Percentiles rank a stretch among this genome's conserved stretches.
Evolutionary conservation across 345 rosid species (phyloP).

Genomic region (Diplotaxis tenuifolia): DNA sequence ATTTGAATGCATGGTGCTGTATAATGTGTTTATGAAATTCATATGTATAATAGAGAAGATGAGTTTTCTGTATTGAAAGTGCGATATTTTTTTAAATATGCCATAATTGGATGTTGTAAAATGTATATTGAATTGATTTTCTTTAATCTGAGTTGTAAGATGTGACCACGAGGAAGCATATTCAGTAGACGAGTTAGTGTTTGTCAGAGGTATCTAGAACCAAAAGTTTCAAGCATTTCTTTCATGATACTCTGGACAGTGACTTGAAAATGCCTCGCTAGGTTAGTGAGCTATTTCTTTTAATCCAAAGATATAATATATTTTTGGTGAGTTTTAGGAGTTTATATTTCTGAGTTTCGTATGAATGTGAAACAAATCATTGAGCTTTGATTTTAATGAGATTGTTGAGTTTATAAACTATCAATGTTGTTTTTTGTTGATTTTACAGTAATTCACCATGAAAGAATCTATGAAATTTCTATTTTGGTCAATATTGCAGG

Average conservation of each 20-base stretch:
- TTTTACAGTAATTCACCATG: no score
- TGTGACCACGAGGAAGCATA: slow-evolving; percentile 67
- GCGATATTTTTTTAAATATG: no score
- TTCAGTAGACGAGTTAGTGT: slow-evolving; percentile 67
- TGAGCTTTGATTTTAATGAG: not conserved
- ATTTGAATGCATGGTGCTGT: no score
- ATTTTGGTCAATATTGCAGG: no score
- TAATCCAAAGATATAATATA: not conserved
- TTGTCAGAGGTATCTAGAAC: slow-evolving; percentile 56
- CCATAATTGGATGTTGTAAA: not conserved
- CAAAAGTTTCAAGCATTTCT: slow-evolving; percentile 66
- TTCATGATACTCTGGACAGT: slow-evolving; percentile 71
- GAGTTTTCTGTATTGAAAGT: no score
- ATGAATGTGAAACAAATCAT: not conserved
- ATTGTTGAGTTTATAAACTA: not conserved
- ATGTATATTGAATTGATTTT: slow-evolving; percentile 1
- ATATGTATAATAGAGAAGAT: no score
- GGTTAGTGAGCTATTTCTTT: slow-evolving; percentile 40
- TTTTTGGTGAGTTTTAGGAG: not conserved
- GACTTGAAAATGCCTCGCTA: slow-evolving; percentile 58
- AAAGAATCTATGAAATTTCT: no score
- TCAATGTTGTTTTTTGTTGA: not conserved
- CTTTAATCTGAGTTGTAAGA: slow-evolving; percentile 37
- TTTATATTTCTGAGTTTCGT: not conserved
- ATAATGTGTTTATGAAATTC: no score